Percentiles rank a stretch among this genome's conserved stretches.
phyloP scores from a whole-genome alignment of 208 protist genomes.

The Leishmania guyanensis region DNA sequence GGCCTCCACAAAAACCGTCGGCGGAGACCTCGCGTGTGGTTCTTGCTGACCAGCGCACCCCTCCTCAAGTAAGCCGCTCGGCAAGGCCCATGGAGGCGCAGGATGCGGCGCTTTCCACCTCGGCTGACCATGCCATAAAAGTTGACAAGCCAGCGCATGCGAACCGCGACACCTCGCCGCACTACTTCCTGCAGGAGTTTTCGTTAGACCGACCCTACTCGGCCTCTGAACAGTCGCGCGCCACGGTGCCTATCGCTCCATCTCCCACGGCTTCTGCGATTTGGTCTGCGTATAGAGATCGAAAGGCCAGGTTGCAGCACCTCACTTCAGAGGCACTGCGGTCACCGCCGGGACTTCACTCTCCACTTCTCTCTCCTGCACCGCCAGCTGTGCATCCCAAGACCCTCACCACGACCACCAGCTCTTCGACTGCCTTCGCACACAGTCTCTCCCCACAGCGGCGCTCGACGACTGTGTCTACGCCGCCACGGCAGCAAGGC shows the following conservation, averaged over 20 bases:
- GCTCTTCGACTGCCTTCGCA: not conserved
- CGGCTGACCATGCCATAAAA: not conserved
- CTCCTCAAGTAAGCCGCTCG: not conserved
- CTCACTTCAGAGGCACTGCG: not conserved
- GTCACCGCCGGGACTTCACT: not conserved
- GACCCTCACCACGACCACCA: not conserved
- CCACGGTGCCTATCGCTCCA: not conserved
- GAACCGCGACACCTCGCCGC: not conserved
- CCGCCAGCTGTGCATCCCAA: not conserved
- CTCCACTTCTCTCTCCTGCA: constrained; percentile 9
- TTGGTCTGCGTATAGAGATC: not conserved
- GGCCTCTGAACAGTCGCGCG: not conserved
- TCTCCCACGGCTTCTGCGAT: constrained; percentile 10
- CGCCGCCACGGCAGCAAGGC: not conserved
- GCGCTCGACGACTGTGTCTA: constrained; percentile 10
- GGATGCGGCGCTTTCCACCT: not conserved
- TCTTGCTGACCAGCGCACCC: constrained; percentile 1
- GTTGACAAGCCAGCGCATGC: not conserved
- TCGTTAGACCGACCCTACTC: not conserved
- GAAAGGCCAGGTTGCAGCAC: not conserved
- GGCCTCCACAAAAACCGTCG: not conserved
- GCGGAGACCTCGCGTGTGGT: not conserved
- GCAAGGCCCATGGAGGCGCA: not conserved
- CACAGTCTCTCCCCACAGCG: not conserved
- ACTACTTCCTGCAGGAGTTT: not conserved